Evolutionary conservation across 768 basidiomycete species (phyloP).

Genomic region (Boletus coccyginus): DNA sequence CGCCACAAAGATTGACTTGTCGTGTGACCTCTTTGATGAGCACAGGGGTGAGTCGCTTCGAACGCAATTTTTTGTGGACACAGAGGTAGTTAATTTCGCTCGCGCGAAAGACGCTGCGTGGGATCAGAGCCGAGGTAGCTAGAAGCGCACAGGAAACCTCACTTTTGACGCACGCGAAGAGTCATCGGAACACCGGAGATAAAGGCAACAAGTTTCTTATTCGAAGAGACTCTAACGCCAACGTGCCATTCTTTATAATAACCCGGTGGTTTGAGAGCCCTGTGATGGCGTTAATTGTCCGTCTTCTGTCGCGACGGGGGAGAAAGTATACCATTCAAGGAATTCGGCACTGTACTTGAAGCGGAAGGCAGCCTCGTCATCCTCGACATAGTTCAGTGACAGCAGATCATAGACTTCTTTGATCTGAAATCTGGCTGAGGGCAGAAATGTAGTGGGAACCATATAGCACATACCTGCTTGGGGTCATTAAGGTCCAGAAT

Average conservation of each 20-base stretch:
- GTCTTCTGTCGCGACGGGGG: background rate
- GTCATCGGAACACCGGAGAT: constrained; percentile 90
- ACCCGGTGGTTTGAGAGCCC: constrained; percentile 94
- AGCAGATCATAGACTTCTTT: constrained; percentile 91
- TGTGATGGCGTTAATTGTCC: constrained; percentile 27
- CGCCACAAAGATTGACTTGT: constrained; percentile 81
- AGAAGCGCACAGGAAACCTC: constrained; percentile 26
- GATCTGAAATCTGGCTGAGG: constrained; percentile 44
- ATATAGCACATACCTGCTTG: constrained; percentile 50
- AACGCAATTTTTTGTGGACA: constrained; percentile 95
- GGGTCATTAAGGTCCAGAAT: constrained; percentile 75
- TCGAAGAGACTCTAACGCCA: constrained; percentile 88
- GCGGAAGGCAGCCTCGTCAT: constrained; percentile 92
- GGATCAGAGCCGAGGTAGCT: constrained; percentile 3
- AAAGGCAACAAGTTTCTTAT: constrained; percentile 93
- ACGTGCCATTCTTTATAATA: constrained; percentile 95
- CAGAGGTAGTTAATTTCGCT: constrained; percentile 98
- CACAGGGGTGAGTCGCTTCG: constrained; percentile 92
- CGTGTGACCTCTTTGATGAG: constrained; percentile 97
- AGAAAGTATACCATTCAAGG: constrained; percentile 68
- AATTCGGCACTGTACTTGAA: constrained; percentile 97
- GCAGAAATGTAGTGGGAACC: background rate
- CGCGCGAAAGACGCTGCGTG: constrained; percentile 57
- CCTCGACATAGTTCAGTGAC: constrained; percentile 94
- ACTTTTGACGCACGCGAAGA: constrained; percentile 84